Base-by-base conservation (phyloP, 208 protist species). In the Leishmania amazonensis region DNA sequence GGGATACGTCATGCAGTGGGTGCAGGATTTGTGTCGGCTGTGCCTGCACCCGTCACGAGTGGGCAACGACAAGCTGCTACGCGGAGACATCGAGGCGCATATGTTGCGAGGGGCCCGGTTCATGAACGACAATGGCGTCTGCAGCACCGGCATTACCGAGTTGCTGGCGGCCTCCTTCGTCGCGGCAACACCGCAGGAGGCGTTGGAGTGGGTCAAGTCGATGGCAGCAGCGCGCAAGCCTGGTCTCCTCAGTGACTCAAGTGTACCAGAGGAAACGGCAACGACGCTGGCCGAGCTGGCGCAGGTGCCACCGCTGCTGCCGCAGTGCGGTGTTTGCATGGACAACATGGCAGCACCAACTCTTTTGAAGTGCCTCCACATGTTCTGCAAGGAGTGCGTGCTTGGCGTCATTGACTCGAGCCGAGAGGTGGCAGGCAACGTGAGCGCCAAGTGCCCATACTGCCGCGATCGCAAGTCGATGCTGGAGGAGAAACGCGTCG, bases 301-400 rank as follows among this genome's bases (percentile, higher is more conserved):
- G 9, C 81, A 79, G 11, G 78, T 81, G 28, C 88, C 90, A 19
- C 87, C 90, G 35, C 45, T 83, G 65, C 35, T 92, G 35, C 84
- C 88, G 67, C 72, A 75, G 51, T 94, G 90, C 64, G 78, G 80
- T 35, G 75, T 94, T 7, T 92, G 89, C 75, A 80, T 92, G 73
- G 88, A 92, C 75, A 64, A 65, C 70, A 91, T 91, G 88, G 62
- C 64, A 11, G 83, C 81, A 28, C 90, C 89, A 42, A 92, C 89
- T 8, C 64, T 91, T 53, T 76, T 92, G 42, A 81, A 65, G 45
- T 94, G 91, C 80, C 77, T 88, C 71, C 91, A 94, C 83, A 60
- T 92, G 68, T 94, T 89, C 74, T 94, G 91, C 84, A 87, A 88
- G 65, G 89, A 91, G 75, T 94, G 91, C 77, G 57, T 92, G 71